Base-by-base conservation (phyloP, 1,284 basidiomycete genomes). In the Albatrellus sp. region DNA sequence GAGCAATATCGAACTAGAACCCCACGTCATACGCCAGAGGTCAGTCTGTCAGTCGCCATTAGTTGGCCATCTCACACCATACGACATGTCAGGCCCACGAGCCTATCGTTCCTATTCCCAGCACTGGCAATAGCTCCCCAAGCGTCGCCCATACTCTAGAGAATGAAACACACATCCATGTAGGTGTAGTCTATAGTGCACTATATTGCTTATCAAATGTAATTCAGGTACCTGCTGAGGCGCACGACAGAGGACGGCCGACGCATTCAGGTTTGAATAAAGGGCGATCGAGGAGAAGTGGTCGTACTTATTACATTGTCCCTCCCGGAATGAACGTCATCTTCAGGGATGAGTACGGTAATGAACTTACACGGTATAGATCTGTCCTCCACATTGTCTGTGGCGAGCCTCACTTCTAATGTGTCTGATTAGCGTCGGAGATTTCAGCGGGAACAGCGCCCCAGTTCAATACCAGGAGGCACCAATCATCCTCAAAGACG, bases 331-430 rank as follows among this genome's bases (percentile, higher is more conserved):
- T 77, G 50, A 72, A 75, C 46, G 75, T 83, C 12, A 70, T 85
- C 39, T 81, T 85, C 54, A 68, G 76, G 56, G 81, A 85, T 53
- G 73, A 76, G 51, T 57, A 69, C 35, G 82, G 82, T 19, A 72
- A 73, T 46, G 77, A 81, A 51, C 70, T 84, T 20, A 72, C 72
- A 7, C 73, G 81, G 82, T 77, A 36, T 60, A 19, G 44, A 24
- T 11, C 8, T 7, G 4, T 32, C 7, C 29, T 13, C 5, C 17
- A 32, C 19, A 17, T 13, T 12, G 16, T 33, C 6, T 32, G 29
- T 11, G n/a, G 20, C 29, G 28, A 37, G 16, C 29, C 24, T 32
- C 16, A 16, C 12, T 33, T 17, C 36, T 39, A 12, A 45, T 34
- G n/a, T 16, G 44, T 29, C 45, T 40, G 39, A 11, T 28, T 40